Percentiles rank a stretch among this genome's conserved stretches.
Conservation (phyloP, 2,329 filamentous ascomycete genomes). For the Cordyceps cicadae region DNA sequence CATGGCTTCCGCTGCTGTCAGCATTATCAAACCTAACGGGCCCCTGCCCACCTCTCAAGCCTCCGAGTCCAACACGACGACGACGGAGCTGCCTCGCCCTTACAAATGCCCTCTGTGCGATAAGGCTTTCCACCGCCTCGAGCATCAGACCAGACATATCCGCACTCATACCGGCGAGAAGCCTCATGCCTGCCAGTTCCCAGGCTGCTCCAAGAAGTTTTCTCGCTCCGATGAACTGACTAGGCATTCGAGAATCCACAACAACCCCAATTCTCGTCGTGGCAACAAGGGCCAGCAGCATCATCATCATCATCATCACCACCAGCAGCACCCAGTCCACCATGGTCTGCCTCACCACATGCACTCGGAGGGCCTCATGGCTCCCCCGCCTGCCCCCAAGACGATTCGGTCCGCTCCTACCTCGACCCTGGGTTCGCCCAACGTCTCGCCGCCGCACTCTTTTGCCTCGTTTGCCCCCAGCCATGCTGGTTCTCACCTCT, state of each 20-base stretch:
- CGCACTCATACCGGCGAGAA: constrained; percentile 97
- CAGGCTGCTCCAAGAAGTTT: constrained; percentile 94
- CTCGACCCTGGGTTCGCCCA: constrained; percentile 83
- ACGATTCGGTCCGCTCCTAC: constrained; percentile 82
- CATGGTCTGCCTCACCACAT: constrained; percentile 35
- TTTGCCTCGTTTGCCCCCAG: constrained; percentile 62
- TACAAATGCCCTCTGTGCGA: constrained; percentile 99
- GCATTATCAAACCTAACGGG: constrained; percentile 53
- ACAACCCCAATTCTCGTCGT: constrained; percentile 92
- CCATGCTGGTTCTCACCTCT: constrained; percentile 39
- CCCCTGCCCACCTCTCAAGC: constrained; percentile 54
- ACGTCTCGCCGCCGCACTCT: constrained; percentile 89
- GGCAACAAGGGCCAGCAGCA: constrained; percentile 68
- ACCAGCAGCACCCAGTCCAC: constrained; percentile 30
- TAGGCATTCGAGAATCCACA: constrained; percentile 95
- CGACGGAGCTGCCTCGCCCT: constrained; percentile 74
- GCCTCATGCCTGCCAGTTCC: constrained; percentile 91
- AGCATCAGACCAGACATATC: constrained; percentile 88
- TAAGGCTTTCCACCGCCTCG: constrained; percentile 95
- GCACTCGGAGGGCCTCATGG: constrained; percentile 61
- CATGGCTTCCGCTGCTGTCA: constrained; percentile 44
- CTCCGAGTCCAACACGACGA: constrained; percentile 36
- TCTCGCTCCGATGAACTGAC: constrained; percentile 94
- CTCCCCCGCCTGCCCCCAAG: constrained; percentile 64
- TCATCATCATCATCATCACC: constrained; percentile 27